Percentiles rank a stretch among this genome's conserved stretches.
These are phyloP conservation scores for Aspergillus niger DNA, from an alignment of 2,329 filamentous ascomycete species.

Conservation along the genomic window DNA sequence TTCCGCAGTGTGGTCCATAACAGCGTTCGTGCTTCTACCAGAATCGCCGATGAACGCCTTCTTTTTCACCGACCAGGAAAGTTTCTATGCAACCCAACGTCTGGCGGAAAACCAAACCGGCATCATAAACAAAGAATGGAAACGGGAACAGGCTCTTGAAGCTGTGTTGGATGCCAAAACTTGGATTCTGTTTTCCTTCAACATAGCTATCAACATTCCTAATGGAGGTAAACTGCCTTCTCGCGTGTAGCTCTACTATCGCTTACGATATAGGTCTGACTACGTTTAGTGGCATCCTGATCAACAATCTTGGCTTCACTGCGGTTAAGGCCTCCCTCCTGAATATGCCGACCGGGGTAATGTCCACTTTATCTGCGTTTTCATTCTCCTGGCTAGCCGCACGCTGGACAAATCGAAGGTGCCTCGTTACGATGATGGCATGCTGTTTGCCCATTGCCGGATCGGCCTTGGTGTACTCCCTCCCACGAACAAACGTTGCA, in stretches of 20 bases:
- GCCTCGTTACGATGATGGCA: conserved; percentile 35
- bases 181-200: conserved; percentile 38
- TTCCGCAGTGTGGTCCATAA: conserved; percentile 55
- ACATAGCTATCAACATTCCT: conserved; percentile 39
- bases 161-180: conserved; percentile 41
- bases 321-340: conserved; percentile 39
- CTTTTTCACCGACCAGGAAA: conserved; percentile 60
- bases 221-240: conserved; percentile 31
- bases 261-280: conserved; percentile 23
- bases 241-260: too few relatives aligned
- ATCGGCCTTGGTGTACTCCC: conserved; percentile 31
- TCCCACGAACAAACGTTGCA: conserved; percentile 36
- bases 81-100: conserved; percentile 48
- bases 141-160: conserved; percentile 32
- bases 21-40: conserved; percentile 50
- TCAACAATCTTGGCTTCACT: conserved; percentile 42
- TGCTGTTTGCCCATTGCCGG: conserved; percentile 34
- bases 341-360: conserved; percentile 39
- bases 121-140: conserved; percentile 34
- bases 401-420: conserved; percentile 32
- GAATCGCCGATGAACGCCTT: conserved; percentile 50
- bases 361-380: conserved; percentile 37
- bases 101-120: conserved; percentile 44
- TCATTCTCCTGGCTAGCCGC: conserved; percentile 33
- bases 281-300: conserved; percentile 43